Percentiles rank a stretch among this genome's conserved stretches.
phyloP scores from a whole-genome alignment of 2,329 filamentous ascomycete species.

The Fusarium lyarnte region DNA sequence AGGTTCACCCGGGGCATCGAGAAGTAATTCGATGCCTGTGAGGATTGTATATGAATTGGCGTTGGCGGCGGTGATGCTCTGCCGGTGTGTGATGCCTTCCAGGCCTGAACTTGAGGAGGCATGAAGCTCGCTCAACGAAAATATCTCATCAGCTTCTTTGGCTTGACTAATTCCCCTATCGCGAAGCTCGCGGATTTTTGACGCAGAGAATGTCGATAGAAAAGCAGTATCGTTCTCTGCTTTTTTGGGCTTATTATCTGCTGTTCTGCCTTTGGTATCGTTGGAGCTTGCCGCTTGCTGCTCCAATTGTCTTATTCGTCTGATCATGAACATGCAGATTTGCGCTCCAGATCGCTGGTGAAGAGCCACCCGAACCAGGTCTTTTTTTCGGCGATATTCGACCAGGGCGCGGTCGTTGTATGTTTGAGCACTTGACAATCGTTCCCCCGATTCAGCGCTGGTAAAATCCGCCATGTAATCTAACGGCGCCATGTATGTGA shows the following conservation, averaged over 20 bases:
- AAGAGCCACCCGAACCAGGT: neutral
- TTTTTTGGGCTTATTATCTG: fast-evolving
- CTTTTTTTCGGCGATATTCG: neutral
- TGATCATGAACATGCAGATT: neutral
- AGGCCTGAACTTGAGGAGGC: neutral
- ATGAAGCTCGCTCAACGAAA: neutral
- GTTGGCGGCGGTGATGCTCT: neutral
- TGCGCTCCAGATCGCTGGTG: neutral
- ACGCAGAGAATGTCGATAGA: neutral
- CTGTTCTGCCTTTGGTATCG: fast-evolving
- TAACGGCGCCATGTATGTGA: neutral
- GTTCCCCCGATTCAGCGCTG: neutral
- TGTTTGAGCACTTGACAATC: neutral
- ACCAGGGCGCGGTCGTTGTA: neutral
- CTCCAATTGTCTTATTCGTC: neutral
- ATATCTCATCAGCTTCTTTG: neutral
- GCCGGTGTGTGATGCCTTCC: neutral
- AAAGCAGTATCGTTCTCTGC: fast-evolving
- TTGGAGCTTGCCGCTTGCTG: neutral
- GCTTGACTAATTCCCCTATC: neutral
- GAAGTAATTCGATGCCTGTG: neutral
- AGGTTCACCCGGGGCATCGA: neutral
- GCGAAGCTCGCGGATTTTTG: neutral
- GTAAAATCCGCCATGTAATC: neutral
- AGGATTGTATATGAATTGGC: neutral